Base-by-base conservation (phyloP, 164 flowering plant genomes). In the Buxus sempervirens region DNA sequence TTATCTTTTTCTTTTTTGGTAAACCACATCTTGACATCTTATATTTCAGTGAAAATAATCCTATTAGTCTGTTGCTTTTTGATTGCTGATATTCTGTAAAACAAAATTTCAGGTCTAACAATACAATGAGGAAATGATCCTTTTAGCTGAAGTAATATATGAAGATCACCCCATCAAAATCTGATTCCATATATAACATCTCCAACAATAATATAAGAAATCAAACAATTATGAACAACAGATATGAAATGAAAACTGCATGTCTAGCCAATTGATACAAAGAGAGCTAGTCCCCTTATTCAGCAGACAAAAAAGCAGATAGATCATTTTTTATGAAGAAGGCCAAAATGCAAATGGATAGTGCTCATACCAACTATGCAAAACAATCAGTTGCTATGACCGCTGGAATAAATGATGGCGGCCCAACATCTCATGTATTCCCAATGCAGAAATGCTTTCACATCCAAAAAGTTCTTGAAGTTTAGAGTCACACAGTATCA, bases 401-500 rank as follows among this genome's bases (percentile, higher is more conserved):
- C 65, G 74, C 76, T 78, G 83, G 72, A 77, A 79, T 63, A 91
- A 71, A 76, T 94, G 96, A 56, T 80, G 78, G 62, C 80, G 85
- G 15, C 75, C 75, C 73, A 94, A 58, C 84, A 84, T 76, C 77
- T 90, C 93, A 7, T 81, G 69, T 67, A 95, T 79, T 65, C 85
- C 91, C 74, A 87, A 23, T 6, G 87, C 83, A 21, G 95, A 79
- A 66, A 94, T 74, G 81, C 85, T 88, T 72, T 85, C 88, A 70
- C 93, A 88, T 65, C 90, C 88, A 65, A 95, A 82, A 66, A 95
- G 93, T 68, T 88, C 96, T 65, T 76, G 87, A 71, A 95, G 90
- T 80, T 89, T 91, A 60, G 73, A 76, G 67, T 95, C 98, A 74
- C 97, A 94, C 18, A 65, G 27, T 65, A 89, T 80, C 72, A 79